Evolutionary conservation across 495 filamentous ascomycete genomes (phyloP), one percentile per base, ranked within the genome.

Genomic region (Penicillium paradoxum): DNA sequence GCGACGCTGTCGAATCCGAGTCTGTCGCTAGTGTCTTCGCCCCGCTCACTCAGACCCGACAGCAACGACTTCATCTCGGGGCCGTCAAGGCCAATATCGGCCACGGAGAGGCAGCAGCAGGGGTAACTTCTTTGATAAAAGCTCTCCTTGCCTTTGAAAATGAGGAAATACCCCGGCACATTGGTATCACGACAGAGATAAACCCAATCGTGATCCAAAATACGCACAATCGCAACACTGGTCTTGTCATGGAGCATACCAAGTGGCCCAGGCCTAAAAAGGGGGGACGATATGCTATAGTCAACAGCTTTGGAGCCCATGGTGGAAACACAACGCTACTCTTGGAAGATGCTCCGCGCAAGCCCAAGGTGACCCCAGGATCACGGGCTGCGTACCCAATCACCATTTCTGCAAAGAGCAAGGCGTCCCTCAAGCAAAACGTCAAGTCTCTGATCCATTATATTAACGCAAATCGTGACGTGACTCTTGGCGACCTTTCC

Each of bases 11-110:
- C 0, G 71, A 78, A 37, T 60, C 63, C 33, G 9, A 47, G 9
- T 69, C 71, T 5, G 64, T 76, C 0, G 27, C 29, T 0, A 55
- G 65, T 7, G 57, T 74, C 2, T 73, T 72, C 32, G 64, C 67
- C 0, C 44, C 46, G 4, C 44, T 13, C 24, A 10, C 17, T 14
- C 19, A 9, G n/a, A 30, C 36, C 56, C 3, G 7, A 7, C 4
- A 27, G 21, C 25, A 51, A 4, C 44, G 51, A 22, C 41, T 72
- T 1, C 39, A 59, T 40, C 7, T 74, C 0, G 64, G 67, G 0
- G 57, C 70, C 0, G 56, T 70, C 11, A 76, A 76, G 40, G 59
- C 67, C 0, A 75, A 74, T 40, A 47, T 73, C 18, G 72, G 73
- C 1, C 72, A 77, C 47, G 62, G 68, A 0, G 71, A 71, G 50